Evolutionary conservation across 2,329 filamentous ascomycete species (phyloP).

Genomic region (Arthrobotrys sphaeroides): DNA sequence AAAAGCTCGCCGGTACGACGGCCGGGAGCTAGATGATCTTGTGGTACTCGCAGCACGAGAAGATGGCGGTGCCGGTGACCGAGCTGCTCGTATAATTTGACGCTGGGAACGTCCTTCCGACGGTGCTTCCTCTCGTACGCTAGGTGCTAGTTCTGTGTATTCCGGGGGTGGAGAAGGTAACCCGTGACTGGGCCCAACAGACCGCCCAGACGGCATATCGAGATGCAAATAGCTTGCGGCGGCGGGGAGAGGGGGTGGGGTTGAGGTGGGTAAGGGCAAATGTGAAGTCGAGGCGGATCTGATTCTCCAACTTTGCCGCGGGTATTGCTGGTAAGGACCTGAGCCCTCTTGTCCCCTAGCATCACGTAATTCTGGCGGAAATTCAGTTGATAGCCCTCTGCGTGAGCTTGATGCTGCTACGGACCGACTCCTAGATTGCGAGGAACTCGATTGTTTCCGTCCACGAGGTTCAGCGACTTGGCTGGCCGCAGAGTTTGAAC

Average conservation of each 20-base stretch:
- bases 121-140: slow-evolving; percentile 10
- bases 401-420: slow-evolving; percentile 35
- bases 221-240: slow-evolving; percentile 14
- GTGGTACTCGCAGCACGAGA: slow-evolving; percentile 3
- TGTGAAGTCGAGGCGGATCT: slow-evolving; percentile 37
- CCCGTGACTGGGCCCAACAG: not conserved
- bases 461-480: not conserved
- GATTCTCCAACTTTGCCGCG: slow-evolving; percentile 5
- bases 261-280: slow-evolving; percentile 27
- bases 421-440: slow-evolving; percentile 35
- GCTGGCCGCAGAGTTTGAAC: slow-evolving; percentile 29
- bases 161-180: slow-evolving; percentile 49
- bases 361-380: not conserved
- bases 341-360: not conserved
- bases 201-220: slow-evolving; percentile 2
- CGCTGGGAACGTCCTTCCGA: slow-evolving; percentile 24
- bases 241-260: slow-evolving; percentile 27
- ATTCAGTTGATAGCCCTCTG: slow-evolving; percentile 8
- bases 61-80: not conserved
- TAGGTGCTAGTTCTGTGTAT: slow-evolving; percentile 45
- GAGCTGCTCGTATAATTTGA: slow-evolving; percentile 21
- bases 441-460: not conserved
- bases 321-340: slow-evolving; percentile 3
- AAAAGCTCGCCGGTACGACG: slow-evolving; percentile 24
- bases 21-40: slow-evolving; percentile 41